Base-by-base conservation (phyloP, 202 grass and related monocot genomes). In the Musa balbisiana region DNA sequence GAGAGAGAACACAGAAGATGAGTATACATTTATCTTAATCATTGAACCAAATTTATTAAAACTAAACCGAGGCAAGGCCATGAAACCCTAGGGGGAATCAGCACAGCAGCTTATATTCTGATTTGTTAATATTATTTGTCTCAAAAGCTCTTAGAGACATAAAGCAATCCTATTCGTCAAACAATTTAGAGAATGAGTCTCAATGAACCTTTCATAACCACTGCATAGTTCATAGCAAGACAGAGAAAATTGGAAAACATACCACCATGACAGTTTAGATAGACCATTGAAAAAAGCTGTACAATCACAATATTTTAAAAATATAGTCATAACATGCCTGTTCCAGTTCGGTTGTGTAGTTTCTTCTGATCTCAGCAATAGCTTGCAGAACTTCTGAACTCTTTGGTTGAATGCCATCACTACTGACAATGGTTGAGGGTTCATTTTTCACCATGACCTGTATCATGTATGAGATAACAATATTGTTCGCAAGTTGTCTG, bases 311-410 rank as follows among this genome's bases (percentile, higher is more conserved):
- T 43, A 43, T 8, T 43, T 43, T 5, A 43, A 43, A 60, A 24
- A 5, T 24, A 59, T 22, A 53, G 73, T 71, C 15, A 53, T 59
- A 66, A 78, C 49, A 63, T 80, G 91, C 90, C 88, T 98, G 86
- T 89, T 94, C 94, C 79, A 98, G 70, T 86, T 89, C 93, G 84
- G 71, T 88, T 49, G 84, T 93, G 74, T 98, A 98, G 54, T 67
- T 93, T 81, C 88, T 91, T 86, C 86, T 83, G 49, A 98, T 85
- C 23, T 93, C 88, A 55, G 80, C 82, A 80, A 98, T 93, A 79
- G 89, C 88, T 77, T 91, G 83, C 26, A 86, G 17, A 54, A 53
- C 69, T 24, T 72, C n/a, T 53, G 69, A 72, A 53, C 69, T 72
- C n/a, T 24, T 84, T 65, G 88, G 83, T 77, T 89, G 82, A 43